Evolutionary conservation across 495 filamentous ascomycete genomes (phyloP).

Genomic region (Tirmania nivea): DNA sequence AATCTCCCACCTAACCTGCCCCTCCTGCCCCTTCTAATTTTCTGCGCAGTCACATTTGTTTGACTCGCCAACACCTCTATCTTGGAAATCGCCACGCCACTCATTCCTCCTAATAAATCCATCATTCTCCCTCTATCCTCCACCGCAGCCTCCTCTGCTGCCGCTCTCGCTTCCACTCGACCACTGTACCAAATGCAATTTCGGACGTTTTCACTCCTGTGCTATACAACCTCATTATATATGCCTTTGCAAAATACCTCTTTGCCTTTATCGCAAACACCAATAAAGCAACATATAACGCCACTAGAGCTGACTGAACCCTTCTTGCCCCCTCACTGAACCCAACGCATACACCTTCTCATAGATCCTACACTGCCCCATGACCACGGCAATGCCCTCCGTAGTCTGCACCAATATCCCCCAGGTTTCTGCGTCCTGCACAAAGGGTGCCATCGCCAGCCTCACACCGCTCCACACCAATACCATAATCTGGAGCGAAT

Average conservation of each 20-base stretch:
- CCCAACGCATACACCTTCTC: background rate
- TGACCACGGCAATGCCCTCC: background rate
- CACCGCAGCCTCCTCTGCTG: background rate
- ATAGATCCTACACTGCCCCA: background rate
- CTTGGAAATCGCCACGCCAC: background rate
- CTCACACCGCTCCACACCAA: background rate
- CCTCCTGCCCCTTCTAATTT: background rate
- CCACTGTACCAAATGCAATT: background rate
- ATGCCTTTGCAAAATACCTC: background rate
- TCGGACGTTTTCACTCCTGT: background rate
- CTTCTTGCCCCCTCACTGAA: background rate
- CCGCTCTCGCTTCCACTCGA: background rate
- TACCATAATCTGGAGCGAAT: background rate
- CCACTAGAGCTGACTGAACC: background rate
- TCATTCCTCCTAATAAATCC: background rate
- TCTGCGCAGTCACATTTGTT: background rate
- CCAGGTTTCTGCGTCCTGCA: background rate
- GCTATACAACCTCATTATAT: background rate
- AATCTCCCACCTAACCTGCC: background rate
- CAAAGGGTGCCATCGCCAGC: background rate
- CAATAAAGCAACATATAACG: background rate
- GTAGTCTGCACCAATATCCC: background rate
- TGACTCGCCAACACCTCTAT: background rate
- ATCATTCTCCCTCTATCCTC: background rate
- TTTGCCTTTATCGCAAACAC: background rate